phyloP scores from a whole-genome alignment of 1,139 yeast genomes.

The Hyphopichia wangnamkhiaoensis region DNA sequence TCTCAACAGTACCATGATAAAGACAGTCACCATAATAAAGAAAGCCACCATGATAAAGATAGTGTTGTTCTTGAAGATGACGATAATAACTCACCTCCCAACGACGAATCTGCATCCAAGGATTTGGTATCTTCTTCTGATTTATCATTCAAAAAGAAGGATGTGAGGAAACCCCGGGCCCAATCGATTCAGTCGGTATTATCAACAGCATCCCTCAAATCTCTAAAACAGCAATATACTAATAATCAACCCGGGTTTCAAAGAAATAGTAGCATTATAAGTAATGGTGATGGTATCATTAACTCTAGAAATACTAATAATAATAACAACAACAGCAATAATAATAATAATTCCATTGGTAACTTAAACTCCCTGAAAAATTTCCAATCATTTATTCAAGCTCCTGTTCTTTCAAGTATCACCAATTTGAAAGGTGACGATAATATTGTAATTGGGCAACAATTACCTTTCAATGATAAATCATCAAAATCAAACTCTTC shows the following conservation, averaged over 20 bases:
- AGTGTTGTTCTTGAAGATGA: not conserved
- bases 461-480: slow-evolving; percentile 39
- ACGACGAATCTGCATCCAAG: not conserved
- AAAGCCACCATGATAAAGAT: not conserved
- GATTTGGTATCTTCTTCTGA: slow-evolving; percentile 18
- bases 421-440: slow-evolving; percentile 31
- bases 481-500: not conserved
- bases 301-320: slow-evolving; percentile 13
- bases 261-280: slow-evolving; percentile 27
- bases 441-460: slow-evolving; percentile 44
- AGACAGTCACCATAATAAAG: no score
- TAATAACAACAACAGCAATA: slow-evolving; percentile 15
- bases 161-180: slow-evolving; percentile 51
- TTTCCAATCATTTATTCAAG: slow-evolving; percentile 51
- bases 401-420: slow-evolving; percentile 47
- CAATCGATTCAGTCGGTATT: slow-evolving; percentile 68
- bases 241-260: slow-evolving; percentile 12
- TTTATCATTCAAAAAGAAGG: slow-evolving; percentile 53
- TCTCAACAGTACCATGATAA: no score
- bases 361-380: slow-evolving; percentile 23
- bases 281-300: slow-evolving; percentile 14
- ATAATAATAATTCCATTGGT: slow-evolving; percentile 6
- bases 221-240: slow-evolving; percentile 36
- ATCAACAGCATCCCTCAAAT: slow-evolving; percentile 58
- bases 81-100: no score